Evolutionary conservation across 768 basidiomycete genomes (phyloP), one percentile per base, ranked within the genome.

Genomic region (Crucibulum laeve): DNA sequence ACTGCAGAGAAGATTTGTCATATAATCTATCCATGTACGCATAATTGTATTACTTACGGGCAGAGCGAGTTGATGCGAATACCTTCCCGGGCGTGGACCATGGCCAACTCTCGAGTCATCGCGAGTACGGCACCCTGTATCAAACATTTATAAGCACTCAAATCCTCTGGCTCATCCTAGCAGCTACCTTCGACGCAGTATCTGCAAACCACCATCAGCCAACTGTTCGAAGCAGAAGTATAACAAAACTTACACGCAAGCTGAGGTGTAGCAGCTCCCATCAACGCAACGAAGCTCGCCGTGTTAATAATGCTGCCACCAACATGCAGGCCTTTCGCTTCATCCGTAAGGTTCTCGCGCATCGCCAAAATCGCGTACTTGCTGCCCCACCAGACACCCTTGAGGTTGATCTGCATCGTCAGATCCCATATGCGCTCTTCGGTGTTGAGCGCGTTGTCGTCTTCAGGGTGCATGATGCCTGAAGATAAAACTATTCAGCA

Each of bases 311-410:
- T 94, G 54, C 89, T 91, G 45, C 90, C 90, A 35, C 90, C 90
- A 8, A 71, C 68, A 55, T 77, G 84, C 10, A 98, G 77, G 3
- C 89, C 87, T 63, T 85, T 91, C 48, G 77, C 68, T 47, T 77
- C 76, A 45, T 97, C 93, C 36, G 79, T 79, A 8, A 90, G 79
- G 65, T 99, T 99, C 49, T 90, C 66, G 47, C 91, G 84, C 95
- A 99, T 99, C 26, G 96, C 96, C 40, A 85, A 71, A 58, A 99
- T 94, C 4, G 95, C 96, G 57, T 98, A 85, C 67, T 97, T 98
- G 76, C 88, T 94, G 24, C 96, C 96, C 84, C 87, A 99, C 96
- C 95, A 98, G 47, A 98, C 96, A 40, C 96, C 96, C 68, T 98
- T 99, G 58, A 95, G 80, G 63, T 98, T 98, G 71, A 97, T 82